Evolutionary conservation across 108 stramenopile genomes (phyloP), one percentile per base, ranked within the genome.

Genomic region (Aurantiochytrium sp.): DNA sequence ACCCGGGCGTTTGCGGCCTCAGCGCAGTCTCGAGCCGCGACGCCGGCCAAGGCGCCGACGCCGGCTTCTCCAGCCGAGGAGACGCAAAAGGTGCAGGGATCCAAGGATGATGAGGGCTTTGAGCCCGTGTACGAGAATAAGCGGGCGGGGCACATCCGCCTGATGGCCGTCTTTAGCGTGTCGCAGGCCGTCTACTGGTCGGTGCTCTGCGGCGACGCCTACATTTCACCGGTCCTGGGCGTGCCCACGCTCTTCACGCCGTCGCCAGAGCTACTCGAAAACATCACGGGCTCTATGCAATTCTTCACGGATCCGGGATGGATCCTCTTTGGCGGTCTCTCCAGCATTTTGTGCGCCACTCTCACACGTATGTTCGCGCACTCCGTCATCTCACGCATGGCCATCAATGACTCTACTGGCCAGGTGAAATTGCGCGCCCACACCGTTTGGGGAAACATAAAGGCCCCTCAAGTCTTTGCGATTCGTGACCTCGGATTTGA

Each of bases 101-200:
- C 4, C 34, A 34, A 34, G 59, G 59, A 65, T 27, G 15, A 8
- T 27, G 73, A 81, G 39, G 32, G 10, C 36, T 48, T 48, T 42
- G 73, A 12, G 42, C 19, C n/a, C 19, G 73, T 81, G 42, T 81
- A 48, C 0, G 73, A 81, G 73, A 41, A 81, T 24, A 41, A 48
- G 21, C 39, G 24, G 30, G 19, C 42, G 19, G 12, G 21, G 39
- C 73, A 81, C 73, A 48, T 81, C 24, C n/a, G 39, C 0, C 42
- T 41, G 12, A 41, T 81, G 39, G 39, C 73, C 27, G 73, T 30
- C 42, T 81, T 81, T 48, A 48, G 42, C 30, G 12, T 81, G 42
- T 48, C 73, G 39, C 73, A 81, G 32, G 73, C 45, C 45, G 73
- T 48, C 0, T 81, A 81, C 39, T 81, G 73, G 73, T 39, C 73